Evolutionary conservation across 2,329 filamentous ascomycete genomes (phyloP), one percentile per base, ranked within the genome.

Genomic region (Penicillium sp.): DNA sequence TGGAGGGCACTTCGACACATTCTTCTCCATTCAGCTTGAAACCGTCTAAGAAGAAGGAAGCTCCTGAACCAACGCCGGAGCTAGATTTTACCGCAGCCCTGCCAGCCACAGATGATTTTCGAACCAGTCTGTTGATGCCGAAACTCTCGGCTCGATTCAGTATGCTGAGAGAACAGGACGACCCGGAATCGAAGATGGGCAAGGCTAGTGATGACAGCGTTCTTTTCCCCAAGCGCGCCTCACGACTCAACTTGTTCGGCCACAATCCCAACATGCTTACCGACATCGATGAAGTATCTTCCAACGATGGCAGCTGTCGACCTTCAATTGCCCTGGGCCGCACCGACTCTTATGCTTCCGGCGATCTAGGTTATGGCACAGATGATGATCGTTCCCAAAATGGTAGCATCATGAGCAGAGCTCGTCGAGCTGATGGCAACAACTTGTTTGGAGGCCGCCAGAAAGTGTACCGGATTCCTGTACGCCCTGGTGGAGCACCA

Each of bases 201-300:
- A 97, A 97, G 74, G 93, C 93, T 14, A 94, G 90, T 73, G 93
- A 97, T 69, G 93, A 97, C 73, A 97, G 92, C 63, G 92, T 97
- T 3, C 77, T 97, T 18, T 89, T 86, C 59, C 90, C 90, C 3
- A 92, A 91, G 67, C 84, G 91, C 50, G 87, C 89, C 60, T 96
- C 92, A 0, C 85, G 89, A 54, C 75, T 95, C 61, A 81, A 85
- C 69, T 86, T 95, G 54, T 90, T 90, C 67, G 87, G 87, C 9
- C 83, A 87, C 60, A 76, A 76, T 44, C 77, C 80, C 26, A 79
- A 77, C 45, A 81, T 81, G 14, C 80, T 97, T 3, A 81, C 85
- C 16, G 92, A 97, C 70, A 97, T 97, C 65, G 90, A 92, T 19
- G 94, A 99, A 75, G 89, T 93, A 24, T 88, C 91, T 54, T 96